Conservation (phyloP, 139 green algal genomes). For the Picochlorum sp. region DNA sequence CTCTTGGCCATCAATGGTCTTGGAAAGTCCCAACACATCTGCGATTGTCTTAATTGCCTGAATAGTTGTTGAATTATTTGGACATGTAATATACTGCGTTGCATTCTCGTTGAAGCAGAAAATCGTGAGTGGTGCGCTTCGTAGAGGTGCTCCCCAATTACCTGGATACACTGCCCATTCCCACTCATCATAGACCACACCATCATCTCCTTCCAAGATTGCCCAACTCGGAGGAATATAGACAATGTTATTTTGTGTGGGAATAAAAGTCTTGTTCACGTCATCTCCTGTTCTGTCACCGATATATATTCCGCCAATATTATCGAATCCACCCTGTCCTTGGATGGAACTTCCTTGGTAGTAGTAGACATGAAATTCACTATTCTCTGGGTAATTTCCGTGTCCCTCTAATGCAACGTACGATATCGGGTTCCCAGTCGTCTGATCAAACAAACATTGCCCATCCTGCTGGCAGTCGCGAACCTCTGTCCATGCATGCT, state of each 20-base stretch:
- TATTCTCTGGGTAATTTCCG: slow-evolving; percentile 18
- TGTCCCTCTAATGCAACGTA: slow-evolving; percentile 15
- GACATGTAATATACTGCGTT: neutral
- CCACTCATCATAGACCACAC: neutral
- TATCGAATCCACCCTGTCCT: slow-evolving; percentile 3
- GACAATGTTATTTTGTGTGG: slow-evolving; percentile 5
- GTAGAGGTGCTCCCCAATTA: slow-evolving; percentile 18
- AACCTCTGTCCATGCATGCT: slow-evolving; percentile 28
- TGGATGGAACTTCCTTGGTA: slow-evolving; percentile 1
- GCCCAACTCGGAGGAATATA: slow-evolving; percentile 8
- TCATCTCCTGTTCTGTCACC: slow-evolving; percentile 13
- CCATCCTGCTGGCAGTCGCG: slow-evolving; percentile 19
- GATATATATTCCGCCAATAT: slow-evolving; percentile 22
- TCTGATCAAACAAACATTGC: slow-evolving; percentile 12
- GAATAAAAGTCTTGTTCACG: slow-evolving; percentile 7
- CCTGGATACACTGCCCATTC: slow-evolving; percentile 19
- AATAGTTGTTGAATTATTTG: neutral
- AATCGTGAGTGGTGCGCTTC: neutral
- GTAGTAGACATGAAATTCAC: neutral
- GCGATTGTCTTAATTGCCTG: neutral
- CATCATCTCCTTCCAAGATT: neutral
- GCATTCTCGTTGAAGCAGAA: slow-evolving; percentile 7
- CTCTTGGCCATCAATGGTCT: neutral
- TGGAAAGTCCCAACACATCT: neutral
- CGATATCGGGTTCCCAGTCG: slow-evolving; percentile 3